Percentiles rank a stretch among this genome's conserved stretches.
Conservation (phyloP, 768 basidiomycete genomes). For the Amanita fuliginea region DNA sequence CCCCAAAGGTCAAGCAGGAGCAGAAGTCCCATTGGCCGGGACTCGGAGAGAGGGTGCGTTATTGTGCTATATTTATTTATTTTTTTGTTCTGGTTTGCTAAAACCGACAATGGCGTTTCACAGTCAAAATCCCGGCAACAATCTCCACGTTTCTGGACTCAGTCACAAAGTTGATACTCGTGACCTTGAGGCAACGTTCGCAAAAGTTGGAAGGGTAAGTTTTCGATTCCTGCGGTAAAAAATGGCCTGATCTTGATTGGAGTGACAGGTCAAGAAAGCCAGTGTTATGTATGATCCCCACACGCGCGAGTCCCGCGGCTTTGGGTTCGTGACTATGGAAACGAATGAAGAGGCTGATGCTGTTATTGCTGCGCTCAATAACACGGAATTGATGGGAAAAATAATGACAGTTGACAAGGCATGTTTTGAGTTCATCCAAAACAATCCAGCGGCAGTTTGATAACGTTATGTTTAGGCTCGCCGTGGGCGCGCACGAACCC, state of each 20-base stretch:
- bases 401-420: constrained; percentile 85
- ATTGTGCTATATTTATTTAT: constrained; percentile 3
- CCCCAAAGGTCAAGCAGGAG: constrained; percentile 68
- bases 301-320: constrained; percentile 52
- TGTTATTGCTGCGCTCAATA: constrained; percentile 75
- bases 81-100: constrained; percentile 10
- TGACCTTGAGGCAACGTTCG: constrained; percentile 81
- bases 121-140: constrained; percentile 58
- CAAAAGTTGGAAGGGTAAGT: constrained; percentile 53
- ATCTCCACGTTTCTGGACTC: constrained; percentile 51
- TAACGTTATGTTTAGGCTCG: constrained; percentile 46
- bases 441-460: not conserved
- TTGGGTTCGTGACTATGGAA: constrained; percentile 76
- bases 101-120: constrained; percentile 15
- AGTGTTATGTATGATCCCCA: constrained; percentile 67
- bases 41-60: constrained; percentile 46
- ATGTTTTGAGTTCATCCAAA: constrained; percentile 3
- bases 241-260: not conserved
- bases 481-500: constrained; percentile 80
- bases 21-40: constrained; percentile 49
- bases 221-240: not conserved
- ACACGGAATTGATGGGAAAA: constrained; percentile 82
- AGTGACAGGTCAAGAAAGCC: constrained; percentile 53
- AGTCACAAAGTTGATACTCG: constrained; percentile 59
- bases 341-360: constrained; percentile 83